Conservation (phyloP, 1,284 basidiomycete genomes). For the Sporisorium sorghi region DNA sequence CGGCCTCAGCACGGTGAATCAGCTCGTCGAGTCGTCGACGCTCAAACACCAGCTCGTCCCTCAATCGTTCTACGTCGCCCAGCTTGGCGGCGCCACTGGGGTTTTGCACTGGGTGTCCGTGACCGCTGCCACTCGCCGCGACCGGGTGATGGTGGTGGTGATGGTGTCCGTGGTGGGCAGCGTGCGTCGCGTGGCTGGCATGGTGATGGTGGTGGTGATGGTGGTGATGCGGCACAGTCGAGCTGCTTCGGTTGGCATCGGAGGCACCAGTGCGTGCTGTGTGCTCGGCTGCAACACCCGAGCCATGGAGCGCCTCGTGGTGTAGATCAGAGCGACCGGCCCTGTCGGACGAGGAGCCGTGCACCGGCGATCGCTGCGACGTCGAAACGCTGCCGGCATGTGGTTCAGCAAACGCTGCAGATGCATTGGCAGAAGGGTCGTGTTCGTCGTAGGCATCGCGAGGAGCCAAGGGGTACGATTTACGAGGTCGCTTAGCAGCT, state of each 20-base stretch:
- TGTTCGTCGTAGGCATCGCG: conserved; percentile 31
- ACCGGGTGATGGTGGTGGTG: conserved; percentile 50
- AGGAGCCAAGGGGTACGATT: conserved; percentile 31
- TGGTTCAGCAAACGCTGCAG: conserved; percentile 9
- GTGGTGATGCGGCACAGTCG: conserved; percentile 40
- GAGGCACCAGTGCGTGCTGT: conserved; percentile 15
- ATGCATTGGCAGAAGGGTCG: conserved; percentile 8
- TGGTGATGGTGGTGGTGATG: conserved; percentile 57
- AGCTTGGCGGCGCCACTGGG: conserved; percentile 22
- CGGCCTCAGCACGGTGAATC: conserved; percentile 55
- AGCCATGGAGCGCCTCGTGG: conserved; percentile 16
- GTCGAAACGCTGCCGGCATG: neutral
- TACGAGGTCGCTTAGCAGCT: conserved; percentile 40
- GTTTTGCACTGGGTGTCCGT: conserved; percentile 18
- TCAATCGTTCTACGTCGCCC: conserved; percentile 58
- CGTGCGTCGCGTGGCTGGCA: conserved; percentile 32
- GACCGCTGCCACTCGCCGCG: conserved; percentile 20
- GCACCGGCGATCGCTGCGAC: conserved; percentile 24
- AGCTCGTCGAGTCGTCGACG: conserved; percentile 57
- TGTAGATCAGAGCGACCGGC: conserved; percentile 4
- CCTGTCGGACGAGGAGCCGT: conserved; percentile 20
- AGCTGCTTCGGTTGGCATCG: conserved; percentile 12
- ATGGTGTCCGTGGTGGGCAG: conserved; percentile 37
- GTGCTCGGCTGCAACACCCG: conserved; percentile 26
- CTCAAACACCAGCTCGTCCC: conserved; percentile 60